Evolutionary conservation across 352 stramenopile species (phyloP).

Genomic region (Globisporangium uncinulatum): DNA sequence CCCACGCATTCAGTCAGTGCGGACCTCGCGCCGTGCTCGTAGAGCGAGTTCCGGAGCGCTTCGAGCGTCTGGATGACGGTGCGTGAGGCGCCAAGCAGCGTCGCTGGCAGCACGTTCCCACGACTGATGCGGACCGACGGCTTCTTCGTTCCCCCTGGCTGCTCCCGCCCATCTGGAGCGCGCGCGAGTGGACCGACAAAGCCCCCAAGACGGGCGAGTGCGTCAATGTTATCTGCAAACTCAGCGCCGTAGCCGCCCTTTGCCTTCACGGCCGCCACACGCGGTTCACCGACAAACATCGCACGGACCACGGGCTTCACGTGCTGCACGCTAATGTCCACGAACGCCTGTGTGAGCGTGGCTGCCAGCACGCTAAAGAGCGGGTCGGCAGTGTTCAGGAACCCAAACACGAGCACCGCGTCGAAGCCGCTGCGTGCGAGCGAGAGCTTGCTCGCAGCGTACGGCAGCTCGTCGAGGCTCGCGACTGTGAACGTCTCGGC

Average conservation of each 20-base stretch:
- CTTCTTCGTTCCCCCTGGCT: conserved; percentile 26
- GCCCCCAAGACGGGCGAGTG: conserved; percentile 52
- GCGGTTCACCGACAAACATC: conserved; percentile 76
- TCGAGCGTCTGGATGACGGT: conserved; percentile 58
- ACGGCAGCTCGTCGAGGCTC: conserved; percentile 66
- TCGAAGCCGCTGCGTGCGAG: conserved; percentile 55
- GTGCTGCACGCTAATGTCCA: conserved; percentile 81
- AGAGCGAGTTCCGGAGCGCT: conserved; percentile 60
- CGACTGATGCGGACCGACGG: conserved; percentile 46
- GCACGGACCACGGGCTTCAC: conserved; percentile 71
- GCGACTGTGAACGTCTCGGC: conserved; percentile 68
- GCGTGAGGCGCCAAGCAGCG: conserved; percentile 49
- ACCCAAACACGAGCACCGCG: conserved; percentile 71
- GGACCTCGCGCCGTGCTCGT: conserved; percentile 65
- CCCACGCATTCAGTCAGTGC: no score
- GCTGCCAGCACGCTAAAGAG: conserved; percentile 56
- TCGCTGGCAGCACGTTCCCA: conserved; percentile 65
- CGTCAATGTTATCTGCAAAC: conserved; percentile 52
- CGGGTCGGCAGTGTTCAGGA: conserved; percentile 59
- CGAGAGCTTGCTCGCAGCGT: conserved; percentile 78
- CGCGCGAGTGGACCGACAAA: conserved; percentile 14
- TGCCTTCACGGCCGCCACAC: conserved; percentile 65
- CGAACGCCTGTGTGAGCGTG: conserved; percentile 64
- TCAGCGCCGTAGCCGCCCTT: conserved; percentile 63
- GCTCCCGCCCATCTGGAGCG: conserved; percentile 20